Conservation (phyloP, 2,329 filamentous ascomycete species). For the Neoscytalidium dimidiatum region DNA sequence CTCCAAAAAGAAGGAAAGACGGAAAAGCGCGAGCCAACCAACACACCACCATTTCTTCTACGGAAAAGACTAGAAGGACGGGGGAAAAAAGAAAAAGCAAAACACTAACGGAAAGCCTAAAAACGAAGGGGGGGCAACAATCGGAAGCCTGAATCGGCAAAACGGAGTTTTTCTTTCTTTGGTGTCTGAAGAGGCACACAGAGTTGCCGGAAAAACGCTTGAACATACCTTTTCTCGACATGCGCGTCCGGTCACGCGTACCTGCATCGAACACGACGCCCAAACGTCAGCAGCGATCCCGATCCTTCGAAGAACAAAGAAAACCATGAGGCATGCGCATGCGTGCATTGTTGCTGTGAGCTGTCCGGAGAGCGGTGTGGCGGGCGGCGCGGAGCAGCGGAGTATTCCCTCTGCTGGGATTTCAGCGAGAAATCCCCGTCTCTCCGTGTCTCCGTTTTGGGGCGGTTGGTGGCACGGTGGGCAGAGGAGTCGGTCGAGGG, state of each 20-base stretch:
- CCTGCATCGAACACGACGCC: slow-evolving; percentile 5
- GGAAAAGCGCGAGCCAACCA: neutral
- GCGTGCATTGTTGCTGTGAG: neutral
- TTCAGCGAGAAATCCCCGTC: slow-evolving; percentile 11
- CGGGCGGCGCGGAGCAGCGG: neutral
- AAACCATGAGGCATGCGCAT: neutral
- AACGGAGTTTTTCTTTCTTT: neutral
- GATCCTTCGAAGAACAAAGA: neutral
- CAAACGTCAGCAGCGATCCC: neutral
- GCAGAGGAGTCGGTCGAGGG: neutral
- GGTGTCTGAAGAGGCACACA: too few relatives aligned
- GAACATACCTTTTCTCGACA: slow-evolving; percentile 22
- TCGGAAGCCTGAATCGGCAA: neutral
- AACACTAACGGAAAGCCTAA: neutral
- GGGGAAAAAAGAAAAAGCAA: neutral
- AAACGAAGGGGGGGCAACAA: neutral
- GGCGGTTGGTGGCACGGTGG: neutral
- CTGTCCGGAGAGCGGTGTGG: neutral
- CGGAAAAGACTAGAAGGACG: too few relatives aligned
- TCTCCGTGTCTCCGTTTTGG: neutral
- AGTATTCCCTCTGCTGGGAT: neutral
- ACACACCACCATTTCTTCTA: neutral
- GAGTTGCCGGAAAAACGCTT: too few relatives aligned
- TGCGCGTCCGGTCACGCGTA: slow-evolving; percentile 19
- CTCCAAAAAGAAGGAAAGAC: neutral